These are phyloP conservation scores for Pseudogymnoascus sp. DNA, from an alignment of 2,329 filamentous ascomycete genomes.

Conservation along the genomic window DNA sequence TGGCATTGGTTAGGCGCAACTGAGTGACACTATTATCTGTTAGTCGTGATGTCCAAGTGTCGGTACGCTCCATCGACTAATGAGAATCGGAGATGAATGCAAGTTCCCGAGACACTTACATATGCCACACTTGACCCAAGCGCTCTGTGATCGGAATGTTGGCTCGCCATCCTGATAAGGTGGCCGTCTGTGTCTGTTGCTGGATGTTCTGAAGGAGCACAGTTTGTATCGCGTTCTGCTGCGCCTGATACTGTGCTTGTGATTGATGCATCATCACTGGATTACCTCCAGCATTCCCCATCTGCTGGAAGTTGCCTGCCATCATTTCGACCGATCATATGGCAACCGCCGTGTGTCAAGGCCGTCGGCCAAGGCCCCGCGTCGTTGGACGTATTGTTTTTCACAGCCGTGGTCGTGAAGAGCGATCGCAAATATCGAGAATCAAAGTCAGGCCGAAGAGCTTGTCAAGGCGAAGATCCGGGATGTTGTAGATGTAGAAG, in stretches of 20 bases:
- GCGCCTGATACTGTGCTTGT: conserved; percentile 4
- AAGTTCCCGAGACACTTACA: conserved; percentile 22
- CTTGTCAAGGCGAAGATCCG: neutral
- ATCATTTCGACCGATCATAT: conserved; percentile 22
- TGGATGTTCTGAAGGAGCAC: conserved; percentile 20
- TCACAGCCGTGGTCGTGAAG: conserved; percentile 1
- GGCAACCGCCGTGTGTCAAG: conserved; percentile 6
- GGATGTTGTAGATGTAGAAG: conserved; percentile 6
- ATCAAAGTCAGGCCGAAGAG: neutral
- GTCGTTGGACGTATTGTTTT: neutral
- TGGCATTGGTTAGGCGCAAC: conserved; percentile 4
- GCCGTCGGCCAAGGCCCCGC: conserved; percentile 3
- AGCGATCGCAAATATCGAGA: conserved; percentile 6
- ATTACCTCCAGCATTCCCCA: conserved; percentile 25
- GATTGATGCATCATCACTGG: conserved; percentile 14
- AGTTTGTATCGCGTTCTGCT: conserved; percentile 21
- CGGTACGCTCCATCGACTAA: neutral
- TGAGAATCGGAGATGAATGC: neutral
- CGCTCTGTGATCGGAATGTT: conserved; percentile 23
- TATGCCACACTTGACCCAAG: conserved; percentile 25
- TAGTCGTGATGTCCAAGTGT: neutral
- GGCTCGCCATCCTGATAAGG: conserved; percentile 24
- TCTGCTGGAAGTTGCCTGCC: conserved; percentile 29
- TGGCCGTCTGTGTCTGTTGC: conserved; percentile 17
- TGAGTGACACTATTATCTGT: conserved; percentile 8